Conservation (phyloP, 1,284 basidiomycete genomes). For the Ustilago curta region DNA sequence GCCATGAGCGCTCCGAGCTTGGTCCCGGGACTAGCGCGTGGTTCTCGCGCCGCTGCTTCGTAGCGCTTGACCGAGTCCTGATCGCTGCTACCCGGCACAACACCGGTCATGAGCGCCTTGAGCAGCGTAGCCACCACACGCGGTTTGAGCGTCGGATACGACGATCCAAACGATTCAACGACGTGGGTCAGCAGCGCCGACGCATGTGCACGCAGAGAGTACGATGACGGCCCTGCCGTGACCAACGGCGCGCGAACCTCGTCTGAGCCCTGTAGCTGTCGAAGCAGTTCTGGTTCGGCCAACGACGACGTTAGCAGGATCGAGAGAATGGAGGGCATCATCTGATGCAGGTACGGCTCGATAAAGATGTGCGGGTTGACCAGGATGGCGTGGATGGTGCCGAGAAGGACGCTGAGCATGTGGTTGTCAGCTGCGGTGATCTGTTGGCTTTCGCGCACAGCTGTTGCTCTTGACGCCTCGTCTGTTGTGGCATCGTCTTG, state of each 20-base stretch:
- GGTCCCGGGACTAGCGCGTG: constrained; percentile 50
- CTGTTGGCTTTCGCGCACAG: constrained; percentile 30
- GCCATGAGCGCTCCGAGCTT: constrained; percentile 67
- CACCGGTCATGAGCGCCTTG: constrained; percentile 79
- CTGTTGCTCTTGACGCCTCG: constrained; percentile 12
- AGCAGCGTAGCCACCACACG: constrained; percentile 93
- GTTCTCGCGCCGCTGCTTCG: constrained; percentile 24
- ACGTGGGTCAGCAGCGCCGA: constrained; percentile 81
- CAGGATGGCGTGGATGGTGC: constrained; percentile 61
- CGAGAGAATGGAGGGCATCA: constrained; percentile 90
- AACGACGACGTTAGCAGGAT: constrained; percentile 87
- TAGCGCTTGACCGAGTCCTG: constrained; percentile 34
- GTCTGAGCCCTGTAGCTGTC: constrained; percentile 18
- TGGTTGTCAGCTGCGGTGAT: constrained; percentile 48
- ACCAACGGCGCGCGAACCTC: constrained; percentile 36
- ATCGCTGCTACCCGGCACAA: constrained; percentile 29
- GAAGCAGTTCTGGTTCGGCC: constrained; percentile 59
- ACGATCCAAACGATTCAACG: constrained; percentile 75
- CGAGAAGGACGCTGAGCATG: constrained; percentile 60
- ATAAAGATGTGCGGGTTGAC: constrained; percentile 86
- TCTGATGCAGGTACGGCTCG: constrained; percentile 95
- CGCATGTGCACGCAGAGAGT: constrained; percentile 54
- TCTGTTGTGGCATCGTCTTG: constrained; percentile 17
- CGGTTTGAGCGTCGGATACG: constrained; percentile 84
- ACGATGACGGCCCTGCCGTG: constrained; percentile 38